Conservation (phyloP, 352 stramenopile genomes). For the Globisporangium barbulae region DNA sequence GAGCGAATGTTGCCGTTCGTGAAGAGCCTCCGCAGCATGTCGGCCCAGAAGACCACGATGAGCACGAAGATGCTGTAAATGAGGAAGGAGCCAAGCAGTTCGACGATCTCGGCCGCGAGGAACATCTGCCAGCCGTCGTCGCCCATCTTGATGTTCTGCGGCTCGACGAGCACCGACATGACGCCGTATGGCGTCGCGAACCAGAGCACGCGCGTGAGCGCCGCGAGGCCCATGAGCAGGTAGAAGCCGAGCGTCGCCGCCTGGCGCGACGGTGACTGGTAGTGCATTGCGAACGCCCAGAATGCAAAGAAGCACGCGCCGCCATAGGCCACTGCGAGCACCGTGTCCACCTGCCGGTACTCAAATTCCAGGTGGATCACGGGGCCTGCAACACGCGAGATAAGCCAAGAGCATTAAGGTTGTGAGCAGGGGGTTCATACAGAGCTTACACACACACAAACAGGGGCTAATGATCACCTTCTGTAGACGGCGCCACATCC, state of each 20-base stretch:
- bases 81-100: constrained; percentile 90
- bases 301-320: constrained; percentile 78
- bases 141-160: constrained; percentile 51
- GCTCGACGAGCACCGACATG: constrained; percentile 62
- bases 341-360: constrained; percentile 78
- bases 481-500: constrained; percentile 12
- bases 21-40: constrained; percentile 94
- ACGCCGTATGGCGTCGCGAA: constrained; percentile 76
- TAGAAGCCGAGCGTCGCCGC: constrained; percentile 81
- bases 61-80: constrained; percentile 97
- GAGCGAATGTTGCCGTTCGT: constrained; percentile 67
- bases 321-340: constrained; percentile 71
- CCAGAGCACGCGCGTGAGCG: constrained; percentile 65
- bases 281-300: constrained; percentile 75
- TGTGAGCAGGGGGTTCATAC: background rate
- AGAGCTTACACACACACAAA: background rate
- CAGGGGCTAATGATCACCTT: constrained; percentile 7
- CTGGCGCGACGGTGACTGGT: constrained; percentile 49
- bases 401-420: background rate
- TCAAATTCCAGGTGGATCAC: constrained; percentile 75
- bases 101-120: constrained; percentile 83
- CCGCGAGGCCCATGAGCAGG: constrained; percentile 62
- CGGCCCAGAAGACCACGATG: constrained; percentile 97
- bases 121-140: constrained; percentile 64
- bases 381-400: constrained; percentile 24